Percentiles rank a stretch among this genome's conserved stretches.
Conservation (phyloP, 1,284 basidiomycete species). For the Cutaneotrichosporon sp. region DNA sequence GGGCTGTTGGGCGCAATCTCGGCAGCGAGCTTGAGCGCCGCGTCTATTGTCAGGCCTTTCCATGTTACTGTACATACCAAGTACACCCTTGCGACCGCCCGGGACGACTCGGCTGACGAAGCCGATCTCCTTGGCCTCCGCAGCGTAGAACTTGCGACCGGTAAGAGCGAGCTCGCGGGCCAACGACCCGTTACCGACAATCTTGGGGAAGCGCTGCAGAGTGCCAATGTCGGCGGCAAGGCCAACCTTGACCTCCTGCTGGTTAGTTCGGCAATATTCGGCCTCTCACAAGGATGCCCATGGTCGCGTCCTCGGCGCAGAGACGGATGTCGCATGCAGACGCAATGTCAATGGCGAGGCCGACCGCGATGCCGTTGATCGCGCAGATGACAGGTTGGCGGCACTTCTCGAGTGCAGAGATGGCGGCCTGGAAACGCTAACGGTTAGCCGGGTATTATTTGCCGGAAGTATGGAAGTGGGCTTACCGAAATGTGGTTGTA, state of each 20-base stretch:
- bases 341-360: slow-evolving; percentile 71
- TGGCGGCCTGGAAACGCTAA: slow-evolving; percentile 67
- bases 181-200: slow-evolving; percentile 75
- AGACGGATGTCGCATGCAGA: slow-evolving; percentile 79
- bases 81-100: slow-evolving; percentile 62
- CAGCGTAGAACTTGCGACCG: slow-evolving; percentile 67
- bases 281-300: slow-evolving; percentile 70
- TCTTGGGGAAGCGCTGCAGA: slow-evolving; percentile 78
- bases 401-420: slow-evolving; percentile 68
- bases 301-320: slow-evolving; percentile 63
- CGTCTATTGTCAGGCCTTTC: slow-evolving; percentile 43
- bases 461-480: background rate
- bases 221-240: slow-evolving; percentile 89
- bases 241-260: slow-evolving; percentile 83
- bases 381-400: slow-evolving; percentile 82
- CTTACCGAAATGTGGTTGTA: slow-evolving; percentile 58
- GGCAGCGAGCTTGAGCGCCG: slow-evolving; percentile 66
- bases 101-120: slow-evolving; percentile 72
- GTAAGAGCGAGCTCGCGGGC: slow-evolving; percentile 78
- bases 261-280: slow-evolving; percentile 8
- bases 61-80: slow-evolving; percentile 33
- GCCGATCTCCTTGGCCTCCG: slow-evolving; percentile 71
- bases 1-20: slow-evolving; percentile 76
- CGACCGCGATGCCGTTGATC: slow-evolving; percentile 71
- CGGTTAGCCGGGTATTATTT: slow-evolving; percentile 6